Evolutionary conservation across 352 stramenopile species (phyloP), one percentile per base, ranked within the genome.

Genomic region (Globisporangium carolinianum): DNA sequence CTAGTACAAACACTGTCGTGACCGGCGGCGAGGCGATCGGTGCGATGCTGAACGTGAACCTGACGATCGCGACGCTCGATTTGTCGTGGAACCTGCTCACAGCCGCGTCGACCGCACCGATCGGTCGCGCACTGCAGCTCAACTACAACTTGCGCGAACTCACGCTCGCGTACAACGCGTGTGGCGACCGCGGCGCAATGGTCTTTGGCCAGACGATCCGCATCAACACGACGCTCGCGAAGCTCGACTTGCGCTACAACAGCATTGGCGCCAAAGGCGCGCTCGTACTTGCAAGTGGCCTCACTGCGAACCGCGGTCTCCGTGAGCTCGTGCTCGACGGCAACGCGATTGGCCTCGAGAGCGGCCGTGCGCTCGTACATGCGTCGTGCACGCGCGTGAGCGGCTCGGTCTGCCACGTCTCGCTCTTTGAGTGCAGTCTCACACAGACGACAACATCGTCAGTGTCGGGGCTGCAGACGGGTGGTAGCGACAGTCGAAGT

Each of bases 61-160:
- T 83, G 2, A 86, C 69, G 2, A 75, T 96, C 14, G 66, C 71
- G 43, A 62, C 78, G 5, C 64, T 96, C 4, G 81, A 94, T 60
- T 45, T 96, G n/a, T 88, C 79, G 35, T 96, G 87, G 87, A 96
- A 96, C 57, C 72, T 81, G 47, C 61, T 96, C 5, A 78, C 75
- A 7, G 62, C 76, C 36, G 58, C 49, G 24, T 78, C 68, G 17
- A 57, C 47, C 5, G 47, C 60, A 2, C 74, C 73, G n/a, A 85
- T 91, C 5, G 75, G 71, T 3, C 65, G 63, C 6, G 68, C 81
- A 4, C 50, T 91, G 2, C 58, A 79, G 48, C 67, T 85, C 39
- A 91, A 91, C 35, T 85, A 80, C 56, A 82, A 85, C 36, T 58
- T 91, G 2, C 62, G 65, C 47, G 73, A 86, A 47, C 72, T 91